Percentiles rank a stretch among this genome's conserved stretches.
Evolutionary conservation across 305 asterid genomes (phyloP).

Genomic region (Fraxinus dipetala): DNA sequence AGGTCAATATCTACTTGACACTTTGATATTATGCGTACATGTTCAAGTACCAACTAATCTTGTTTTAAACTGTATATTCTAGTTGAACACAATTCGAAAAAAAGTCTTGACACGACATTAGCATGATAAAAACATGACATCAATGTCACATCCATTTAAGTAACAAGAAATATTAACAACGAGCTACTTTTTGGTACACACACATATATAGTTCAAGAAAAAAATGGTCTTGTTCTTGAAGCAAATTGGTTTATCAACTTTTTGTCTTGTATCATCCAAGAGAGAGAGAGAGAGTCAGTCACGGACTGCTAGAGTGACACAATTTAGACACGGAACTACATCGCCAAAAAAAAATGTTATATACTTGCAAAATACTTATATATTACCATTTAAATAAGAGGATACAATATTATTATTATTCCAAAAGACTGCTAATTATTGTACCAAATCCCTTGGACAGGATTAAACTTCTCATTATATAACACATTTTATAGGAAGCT

Average conservation of each 20-base stretch:
- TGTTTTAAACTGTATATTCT: too few relatives aligned
- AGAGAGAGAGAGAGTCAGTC: neutral
- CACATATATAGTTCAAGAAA: too few relatives aligned
- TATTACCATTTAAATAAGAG: neutral
- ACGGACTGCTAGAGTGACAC: neutral
- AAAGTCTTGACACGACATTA: neutral
- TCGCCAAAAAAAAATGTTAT: neutral
- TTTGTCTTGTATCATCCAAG: slow-evolving; percentile 21
- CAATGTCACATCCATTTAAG: neutral
- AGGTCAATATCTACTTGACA: too few relatives aligned
- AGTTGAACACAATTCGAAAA: neutral
- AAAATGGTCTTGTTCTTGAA: neutral
- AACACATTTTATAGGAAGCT: neutral
- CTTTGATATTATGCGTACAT: neutral
- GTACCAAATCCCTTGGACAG: neutral
- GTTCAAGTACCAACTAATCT: neutral
- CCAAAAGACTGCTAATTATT: neutral
- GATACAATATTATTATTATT: neutral
- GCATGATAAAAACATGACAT: neutral
- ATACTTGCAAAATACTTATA: neutral
- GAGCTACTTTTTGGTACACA: too few relatives aligned
- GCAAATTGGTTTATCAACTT: slow-evolving; percentile 17
- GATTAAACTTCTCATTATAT: neutral
- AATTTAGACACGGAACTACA: neutral
- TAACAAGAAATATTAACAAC: too few relatives aligned